These are phyloP conservation scores for Ochetophila trinervis DNA, from an alignment of 306 rosid genomes.

Conservation along the genomic window DNA sequence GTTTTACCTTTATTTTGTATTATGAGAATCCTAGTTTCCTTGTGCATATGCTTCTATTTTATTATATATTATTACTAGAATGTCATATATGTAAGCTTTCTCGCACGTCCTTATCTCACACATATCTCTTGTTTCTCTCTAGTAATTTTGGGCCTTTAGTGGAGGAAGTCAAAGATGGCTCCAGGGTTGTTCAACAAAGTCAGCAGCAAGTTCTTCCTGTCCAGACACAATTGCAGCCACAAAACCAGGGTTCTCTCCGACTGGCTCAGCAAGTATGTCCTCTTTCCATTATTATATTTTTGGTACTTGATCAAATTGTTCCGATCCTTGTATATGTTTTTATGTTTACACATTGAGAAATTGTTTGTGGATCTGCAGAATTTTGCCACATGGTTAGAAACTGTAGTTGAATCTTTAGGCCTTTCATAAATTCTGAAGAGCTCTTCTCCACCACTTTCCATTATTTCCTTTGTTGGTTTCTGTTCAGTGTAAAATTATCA, in stretches of 20 bases:
- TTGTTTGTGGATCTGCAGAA: neutral
- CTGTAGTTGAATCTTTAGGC: neutral
- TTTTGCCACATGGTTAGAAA: neutral
- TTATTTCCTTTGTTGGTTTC: slow-evolving; percentile 3
- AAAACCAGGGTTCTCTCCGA: slow-evolving; percentile 60
- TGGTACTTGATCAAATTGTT: neutral
- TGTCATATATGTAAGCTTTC: too few relatives aligned
- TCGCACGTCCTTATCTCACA: slow-evolving; percentile 10
- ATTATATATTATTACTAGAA: neutral
- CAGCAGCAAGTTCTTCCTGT: slow-evolving; percentile 64
- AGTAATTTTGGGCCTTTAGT: slow-evolving; percentile 69
- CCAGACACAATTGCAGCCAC: slow-evolving; percentile 64
- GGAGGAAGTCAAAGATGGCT: slow-evolving; percentile 75
- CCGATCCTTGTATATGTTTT: slow-evolving; percentile 13
- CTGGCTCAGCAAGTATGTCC: slow-evolving; percentile 62
- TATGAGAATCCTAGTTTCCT: neutral
- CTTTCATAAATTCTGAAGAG: too few relatives aligned
- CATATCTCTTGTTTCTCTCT: slow-evolving; percentile 11
- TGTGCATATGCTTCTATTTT: slow-evolving; percentile 1
- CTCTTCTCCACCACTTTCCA: neutral
- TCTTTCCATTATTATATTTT: neutral
- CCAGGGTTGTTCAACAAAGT: slow-evolving; percentile 59
- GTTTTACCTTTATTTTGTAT: slow-evolving; percentile 10
- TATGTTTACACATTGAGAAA: neutral
- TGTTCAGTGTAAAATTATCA: neutral